Base-by-base conservation (phyloP, 2,329 filamentous ascomycete species). In the Graphilbum fragrans region DNA sequence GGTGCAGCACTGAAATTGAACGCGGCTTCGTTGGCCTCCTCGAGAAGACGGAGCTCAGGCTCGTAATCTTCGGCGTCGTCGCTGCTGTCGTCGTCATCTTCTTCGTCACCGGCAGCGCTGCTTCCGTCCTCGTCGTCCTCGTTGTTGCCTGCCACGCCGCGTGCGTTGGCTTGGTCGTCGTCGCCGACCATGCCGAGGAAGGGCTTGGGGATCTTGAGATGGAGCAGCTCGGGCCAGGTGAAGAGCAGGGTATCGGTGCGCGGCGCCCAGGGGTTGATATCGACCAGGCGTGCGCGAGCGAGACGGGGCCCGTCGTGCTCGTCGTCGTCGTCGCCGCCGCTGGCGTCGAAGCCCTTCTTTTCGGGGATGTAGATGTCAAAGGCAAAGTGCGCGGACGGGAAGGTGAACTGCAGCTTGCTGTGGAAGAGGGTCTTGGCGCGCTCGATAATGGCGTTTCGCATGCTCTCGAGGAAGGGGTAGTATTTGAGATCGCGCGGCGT, bases 311-410 rank as follows among this genome's bases (percentile, higher is more conserved):
- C 53, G 31, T 58, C 55, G 23, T 58, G 52, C 23, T 58, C 67
- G 22, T 70, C 69, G 21, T 64, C 58, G 14, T 79, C 58, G 16
- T 59, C 48, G 35, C 25, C 37, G 35, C 41, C 44, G 34, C 36
- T 40, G 10, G 25, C 80, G 51, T 41, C 64, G 57, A 20, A 21
- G 60, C 53, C 73, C 66, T 53, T 50, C 29, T 62, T 72, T 47
- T 80, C 75, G 1, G 90, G 88, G 2, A 98, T 73, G 55, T 98
- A 96, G 35, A 95, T 81, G 56, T 98, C 92, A 53, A 98, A 94
- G 0, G 78, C 75, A 52, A 94, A 96, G 58, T 77, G 82, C 3
- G 75, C 70, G 47, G 96, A 90, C 0, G 84, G 82, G 53, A 96
- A 96, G 0, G 78, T 83, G 49, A 82, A 70, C 45, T 81, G 73